Evolutionary conservation across 2,329 filamentous ascomycete genomes (phyloP).

Genomic region (Neofusicoccum kwambonambiense): DNA sequence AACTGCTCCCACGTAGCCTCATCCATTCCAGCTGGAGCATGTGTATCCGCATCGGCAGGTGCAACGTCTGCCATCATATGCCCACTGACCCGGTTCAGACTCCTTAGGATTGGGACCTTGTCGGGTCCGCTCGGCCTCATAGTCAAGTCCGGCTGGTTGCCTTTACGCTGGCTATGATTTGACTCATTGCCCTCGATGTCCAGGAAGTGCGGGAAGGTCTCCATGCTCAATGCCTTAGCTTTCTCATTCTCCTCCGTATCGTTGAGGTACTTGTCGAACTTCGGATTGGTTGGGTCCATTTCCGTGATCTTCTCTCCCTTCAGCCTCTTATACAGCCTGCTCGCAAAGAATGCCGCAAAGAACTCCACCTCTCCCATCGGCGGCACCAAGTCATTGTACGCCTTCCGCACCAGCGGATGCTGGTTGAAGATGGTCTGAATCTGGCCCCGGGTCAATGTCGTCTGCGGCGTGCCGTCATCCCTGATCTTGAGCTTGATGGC

Average conservation of each 20-base stretch:
- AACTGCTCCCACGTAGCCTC: constrained; percentile 74
- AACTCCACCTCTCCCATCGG: constrained; percentile 69
- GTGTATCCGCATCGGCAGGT: constrained; percentile 69
- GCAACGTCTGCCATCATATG: constrained; percentile 89
- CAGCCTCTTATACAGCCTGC: constrained; percentile 83
- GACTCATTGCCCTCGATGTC: constrained; percentile 93
- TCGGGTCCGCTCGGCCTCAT: constrained; percentile 75
- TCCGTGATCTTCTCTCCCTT: constrained; percentile 85
- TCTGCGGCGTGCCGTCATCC: constrained; percentile 62
- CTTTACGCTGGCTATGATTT: constrained; percentile 82
- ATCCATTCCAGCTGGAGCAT: constrained; percentile 65
- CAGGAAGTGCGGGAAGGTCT: constrained; percentile 82
- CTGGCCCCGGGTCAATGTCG: constrained; percentile 76
- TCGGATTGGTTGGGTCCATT: constrained; percentile 69
- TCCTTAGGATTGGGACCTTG: constrained; percentile 84
- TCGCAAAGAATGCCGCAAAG: constrained; percentile 93
- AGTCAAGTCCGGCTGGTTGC: constrained; percentile 84
- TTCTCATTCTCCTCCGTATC: constrained; percentile 60
- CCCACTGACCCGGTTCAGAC: constrained; percentile 85
- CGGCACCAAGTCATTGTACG: constrained; percentile 86
- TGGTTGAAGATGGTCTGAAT: constrained; percentile 91
- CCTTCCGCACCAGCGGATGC: constrained; percentile 83
- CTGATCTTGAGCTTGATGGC: constrained; percentile 79
- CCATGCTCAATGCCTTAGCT: constrained; percentile 47
- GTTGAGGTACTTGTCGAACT: constrained; percentile 84